A percentile compares a stretch with the other conserved stretches of the same genome.
Conservation (phyloP, 805 yeast species). For the Spathaspora hagerdaliae region DNA sequence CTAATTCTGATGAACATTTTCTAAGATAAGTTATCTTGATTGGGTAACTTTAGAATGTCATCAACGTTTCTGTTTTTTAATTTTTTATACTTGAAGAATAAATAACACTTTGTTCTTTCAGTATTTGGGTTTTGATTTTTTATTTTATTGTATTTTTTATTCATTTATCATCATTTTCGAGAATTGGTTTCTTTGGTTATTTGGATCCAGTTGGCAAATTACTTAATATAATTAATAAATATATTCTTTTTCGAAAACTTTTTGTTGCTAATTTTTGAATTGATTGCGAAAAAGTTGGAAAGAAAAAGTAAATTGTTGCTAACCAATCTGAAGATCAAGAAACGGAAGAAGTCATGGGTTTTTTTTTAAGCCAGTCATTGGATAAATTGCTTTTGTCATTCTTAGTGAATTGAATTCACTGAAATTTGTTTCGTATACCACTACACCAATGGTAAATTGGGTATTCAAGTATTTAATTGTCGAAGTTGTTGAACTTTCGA, state of each 20-base stretch:
- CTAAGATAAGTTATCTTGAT: no score
- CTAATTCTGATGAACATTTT: conserved; percentile 13
- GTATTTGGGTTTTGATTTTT: neutral
- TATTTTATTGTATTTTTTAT: neutral
- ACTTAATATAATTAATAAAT: no score
- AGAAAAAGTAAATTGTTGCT: no score
- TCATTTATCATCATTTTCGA: neutral
- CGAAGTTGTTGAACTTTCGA: neutral
- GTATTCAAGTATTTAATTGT: no score
- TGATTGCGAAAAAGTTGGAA: no score
- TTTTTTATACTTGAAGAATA: neutral
- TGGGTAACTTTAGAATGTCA: neutral
- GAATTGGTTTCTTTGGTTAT: neutral
- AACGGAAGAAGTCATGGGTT: no score
- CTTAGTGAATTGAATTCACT: neutral
- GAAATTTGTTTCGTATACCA: neutral
- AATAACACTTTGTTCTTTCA: neutral
- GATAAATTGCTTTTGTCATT: neutral
- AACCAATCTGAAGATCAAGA: no score
- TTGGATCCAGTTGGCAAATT: neutral
- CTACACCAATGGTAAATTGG: no score
- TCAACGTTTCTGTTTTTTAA: neutral
- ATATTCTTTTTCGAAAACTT: no score
- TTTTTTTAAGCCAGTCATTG: neutral
- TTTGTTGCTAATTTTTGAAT: no score